Base-by-base conservation (phyloP, 1,284 basidiomycete species). In the Fistulinella staudtii region DNA sequence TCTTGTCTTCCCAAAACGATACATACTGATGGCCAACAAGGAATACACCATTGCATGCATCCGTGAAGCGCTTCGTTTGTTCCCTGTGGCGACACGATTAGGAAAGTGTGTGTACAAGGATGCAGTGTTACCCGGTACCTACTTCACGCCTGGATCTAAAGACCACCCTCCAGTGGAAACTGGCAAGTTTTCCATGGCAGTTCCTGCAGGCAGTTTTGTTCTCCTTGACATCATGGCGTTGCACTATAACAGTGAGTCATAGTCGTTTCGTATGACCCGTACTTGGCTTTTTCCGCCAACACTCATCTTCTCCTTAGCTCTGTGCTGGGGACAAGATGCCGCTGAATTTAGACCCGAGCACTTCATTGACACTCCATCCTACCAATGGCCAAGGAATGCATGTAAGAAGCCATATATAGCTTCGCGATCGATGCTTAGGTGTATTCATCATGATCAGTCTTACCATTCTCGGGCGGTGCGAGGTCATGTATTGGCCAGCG, bases 321-420 rank as follows among this genome's bases (percentile, higher is more conserved):
- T 70, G 21, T 54, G 63, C 23, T 79, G 72, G 69, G 74, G 76
- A 13, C 38, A 47, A 4, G 76, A 79, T 38, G 63, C 61, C 0
- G 56, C 62, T 20, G 59, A 64, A 20, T 75, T 71, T 58, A 67
- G 57, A 27, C 73, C 71, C 1, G 73, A 77, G 43, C 67, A 73
- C 0, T 78, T 76, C 64, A 60, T 78, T 23, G 72, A 74, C 36
- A 66, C 58, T n/a, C n/a, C n/a, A n/a, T n/a, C n/a, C n/a, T n/a
- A n/a, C 33, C 55, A 59, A 17, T 72, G 69, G 69, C 69, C 67
- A 14, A 61, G 64, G 39, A 43, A 63, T 28, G 65, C 61, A 25
- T 63, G 57, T 61, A 36, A 47, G 60, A 8, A 11, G n/a, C 3
- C n/a, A n/a, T n/a, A n/a, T 9, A 31, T 23, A 10, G 8, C 27